Conservation (phyloP, 768 basidiomycete species). For the Rubroboletus pulcherrimus region DNA sequence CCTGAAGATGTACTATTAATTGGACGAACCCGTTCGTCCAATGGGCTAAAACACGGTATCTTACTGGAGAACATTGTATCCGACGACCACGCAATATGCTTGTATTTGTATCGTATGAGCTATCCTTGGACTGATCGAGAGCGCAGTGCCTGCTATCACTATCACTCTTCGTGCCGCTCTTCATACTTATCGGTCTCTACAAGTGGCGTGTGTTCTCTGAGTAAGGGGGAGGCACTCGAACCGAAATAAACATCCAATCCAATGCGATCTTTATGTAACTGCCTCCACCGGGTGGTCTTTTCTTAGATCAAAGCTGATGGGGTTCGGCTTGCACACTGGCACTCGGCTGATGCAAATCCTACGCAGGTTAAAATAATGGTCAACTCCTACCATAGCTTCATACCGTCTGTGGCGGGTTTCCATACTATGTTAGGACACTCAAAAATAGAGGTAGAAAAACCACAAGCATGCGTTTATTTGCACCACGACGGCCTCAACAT, state of each 20-base stretch:
- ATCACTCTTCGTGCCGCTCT: not conserved
- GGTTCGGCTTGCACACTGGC: not conserved
- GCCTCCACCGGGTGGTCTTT: not conserved
- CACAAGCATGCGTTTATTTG: not conserved
- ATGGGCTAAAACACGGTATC: not conserved
- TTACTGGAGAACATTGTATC: not conserved
- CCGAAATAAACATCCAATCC: not conserved
- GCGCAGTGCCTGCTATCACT: not conserved
- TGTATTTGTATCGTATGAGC: not conserved
- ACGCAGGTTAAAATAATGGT: not conserved
- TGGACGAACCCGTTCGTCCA: not conserved
- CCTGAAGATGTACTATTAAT: not conserved
- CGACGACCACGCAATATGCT: not conserved
- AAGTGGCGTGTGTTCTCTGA: not conserved
- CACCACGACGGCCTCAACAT: not conserved
- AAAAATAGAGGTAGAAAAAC: not conserved
- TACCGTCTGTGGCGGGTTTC: not conserved
- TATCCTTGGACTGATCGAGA: not conserved
- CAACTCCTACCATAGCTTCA: not conserved
- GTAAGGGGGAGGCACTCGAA: not conserved
- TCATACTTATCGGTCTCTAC: not conserved
- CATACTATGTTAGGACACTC: not conserved
- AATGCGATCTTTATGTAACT: not conserved
- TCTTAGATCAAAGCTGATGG: not conserved
- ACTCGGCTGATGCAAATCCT: not conserved